phyloP scores from a whole-genome alignment of 352 stramenopile genomes.

The Phytophthora sp. region DNA sequence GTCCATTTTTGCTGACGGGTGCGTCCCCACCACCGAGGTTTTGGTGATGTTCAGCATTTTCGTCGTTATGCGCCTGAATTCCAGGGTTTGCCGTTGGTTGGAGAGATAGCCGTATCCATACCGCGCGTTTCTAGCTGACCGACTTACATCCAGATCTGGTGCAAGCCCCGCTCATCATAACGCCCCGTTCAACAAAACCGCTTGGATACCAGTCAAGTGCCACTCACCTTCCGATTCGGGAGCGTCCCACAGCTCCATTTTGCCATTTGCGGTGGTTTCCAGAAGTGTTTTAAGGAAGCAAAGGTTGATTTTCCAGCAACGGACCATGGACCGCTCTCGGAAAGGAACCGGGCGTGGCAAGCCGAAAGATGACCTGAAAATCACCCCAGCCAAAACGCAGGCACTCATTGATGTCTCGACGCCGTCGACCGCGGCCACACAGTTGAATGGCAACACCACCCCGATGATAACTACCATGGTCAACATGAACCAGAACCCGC shows the following conservation, averaged over 20 bases:
- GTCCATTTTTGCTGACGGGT: too few species aligned
- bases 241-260: constrained; percentile 20
- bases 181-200: constrained; percentile 19
- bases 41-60: too few species aligned
- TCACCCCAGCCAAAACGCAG: constrained; percentile 59
- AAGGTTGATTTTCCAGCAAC: not conserved
- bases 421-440: constrained; percentile 41
- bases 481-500: constrained; percentile 39
- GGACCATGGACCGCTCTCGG: constrained; percentile 46
- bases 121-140: constrained; percentile 39
- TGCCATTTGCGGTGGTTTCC: constrained; percentile 22
- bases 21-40: not conserved
- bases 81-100: constrained; percentile 8
- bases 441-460: constrained; percentile 25
- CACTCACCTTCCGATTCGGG: not conserved
- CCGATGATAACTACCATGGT: constrained; percentile 32
- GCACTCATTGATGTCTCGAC: constrained; percentile 73
- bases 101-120: constrained; percentile 36
- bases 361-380: constrained; percentile 43
- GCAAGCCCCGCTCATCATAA: too few species aligned
- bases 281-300: not conserved
- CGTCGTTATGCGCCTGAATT: too few species aligned
- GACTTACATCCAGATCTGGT: constrained; percentile 40
- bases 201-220: constrained; percentile 18
- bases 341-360: constrained; percentile 33